Evolutionary conservation across 805 yeast genomes (phyloP), one percentile per base, ranked within the genome.

Genomic region (Blastobotrys chiropterorum): DNA sequence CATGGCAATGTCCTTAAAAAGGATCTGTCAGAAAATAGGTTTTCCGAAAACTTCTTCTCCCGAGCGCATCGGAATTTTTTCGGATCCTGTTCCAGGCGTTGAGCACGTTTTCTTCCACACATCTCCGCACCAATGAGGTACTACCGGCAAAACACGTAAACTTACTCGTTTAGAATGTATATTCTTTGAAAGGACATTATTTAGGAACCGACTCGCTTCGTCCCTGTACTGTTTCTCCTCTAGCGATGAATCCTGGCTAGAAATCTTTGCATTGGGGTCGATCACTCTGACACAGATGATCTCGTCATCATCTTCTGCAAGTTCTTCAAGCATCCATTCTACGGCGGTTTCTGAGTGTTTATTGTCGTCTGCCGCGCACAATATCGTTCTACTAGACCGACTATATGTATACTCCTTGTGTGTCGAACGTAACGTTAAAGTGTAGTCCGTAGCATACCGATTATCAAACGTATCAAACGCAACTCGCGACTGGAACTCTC

Each of bases 251-350:
- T 26, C 34, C 34, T 26, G 17, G 60, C 51, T 30, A 8, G 40
- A 26, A 16, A 57, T 51, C 46, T 51, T 55, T 17, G 60, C 56
- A 38, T 64, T 67, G 20, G 68, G 67, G 3, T 75, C 70, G 3
- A 76, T 59, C 3, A 73, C 80, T 30, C 75, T 63, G 16, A 76
- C 57, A 39, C 77, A 71, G 1, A 77, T 73, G 3, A 77, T 57
- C 17, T 74, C 76, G 55, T 76, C 80, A 17, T 76, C 75, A 51
- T 76, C 77, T 20, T 63, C 67, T 15, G 71, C 62, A 51, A 76
- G 62, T 52, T 75, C 73, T 40, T 71, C 74, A 3, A 77, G 55
- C 1, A 75, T 64, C 79, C 80, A 76, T 46, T 65, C 70, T 21
- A 76, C 56, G 3, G 78, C 78, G 11, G 62, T 61, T n/a, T 70